phyloP scores from a whole-genome alignment of 202 grass and related monocot genomes.

The Dendrocalamus latiflorus region DNA sequence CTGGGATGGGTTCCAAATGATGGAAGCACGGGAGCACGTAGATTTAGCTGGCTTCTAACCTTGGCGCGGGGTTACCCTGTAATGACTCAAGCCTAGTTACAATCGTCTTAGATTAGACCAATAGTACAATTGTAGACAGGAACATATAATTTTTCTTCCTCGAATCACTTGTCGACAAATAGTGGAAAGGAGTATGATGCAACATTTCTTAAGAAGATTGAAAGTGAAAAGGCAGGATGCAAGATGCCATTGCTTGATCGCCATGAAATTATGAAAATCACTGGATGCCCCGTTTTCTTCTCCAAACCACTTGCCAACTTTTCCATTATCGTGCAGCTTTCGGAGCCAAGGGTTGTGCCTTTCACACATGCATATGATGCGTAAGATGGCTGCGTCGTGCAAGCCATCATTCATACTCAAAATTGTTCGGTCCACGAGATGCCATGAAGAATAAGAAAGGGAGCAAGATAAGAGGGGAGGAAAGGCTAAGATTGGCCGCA shows the following conservation, averaged over 20 bases:
- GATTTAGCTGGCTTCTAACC: too few species aligned
- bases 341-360: neutral
- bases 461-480: neutral
- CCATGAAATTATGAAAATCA: neutral
- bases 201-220: neutral
- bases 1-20: neutral
- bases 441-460: neutral
- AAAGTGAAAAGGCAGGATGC: neutral
- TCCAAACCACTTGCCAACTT: neutral
- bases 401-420: slow-evolving; percentile 14
- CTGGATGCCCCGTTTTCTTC: neutral
- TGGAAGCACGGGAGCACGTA: too few species aligned
- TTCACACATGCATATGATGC: neutral
- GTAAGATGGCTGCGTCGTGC: slow-evolving; percentile 9
- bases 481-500: neutral
- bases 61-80: neutral
- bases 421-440: slow-evolving; percentile 25
- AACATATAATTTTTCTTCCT: neutral
- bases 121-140: neutral
- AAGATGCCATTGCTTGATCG: neutral
- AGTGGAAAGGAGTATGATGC: neutral
- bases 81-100: neutral
- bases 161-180: neutral
- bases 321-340: neutral
- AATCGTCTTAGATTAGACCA: neutral